Evolutionary conservation across 2,329 filamentous ascomycete species (phyloP), one percentile per base, ranked within the genome.

Genomic region (Fusarium compactum): DNA sequence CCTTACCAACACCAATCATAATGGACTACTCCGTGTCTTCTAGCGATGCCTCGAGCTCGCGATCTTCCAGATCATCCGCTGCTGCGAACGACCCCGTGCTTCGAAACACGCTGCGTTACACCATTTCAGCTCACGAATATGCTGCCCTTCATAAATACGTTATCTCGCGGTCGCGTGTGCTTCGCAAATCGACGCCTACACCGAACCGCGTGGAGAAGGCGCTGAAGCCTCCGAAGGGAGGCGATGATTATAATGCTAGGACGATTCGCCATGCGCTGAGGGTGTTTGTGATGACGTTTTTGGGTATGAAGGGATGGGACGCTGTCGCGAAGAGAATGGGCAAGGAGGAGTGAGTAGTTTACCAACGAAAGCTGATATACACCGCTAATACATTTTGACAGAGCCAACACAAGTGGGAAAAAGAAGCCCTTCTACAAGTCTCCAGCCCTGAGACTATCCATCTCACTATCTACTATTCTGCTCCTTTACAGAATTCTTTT

Each of bases 401-500:
- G 76, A 27, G 58, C 76, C 3, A 70, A 69, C 20, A 44, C 62
- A 20, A 79, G 77, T 15, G 62, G 71, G n/a, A 78, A 85, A 72
- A 88, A 86, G 73, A 81, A 85, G 44, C 84, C 87, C 0, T 81
- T 89, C 18, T 86, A 88, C 81, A 88, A 86, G 67, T 93, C 91
- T 1, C 85, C 90, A 0, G 91, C 92, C 25, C 84, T 96, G 53
- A 89, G 94, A 58, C 85, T 97, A 12, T 95, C 94, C 0, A 84
- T 95, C 11, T 96, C 94, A 0, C 86, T 98, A 16, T 95, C 94
- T 18, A 87, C 92, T 5, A 94, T 98, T 69, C 86, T 98, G 22
- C 89, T 98, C 45, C 89, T 97, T 66, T 96, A 99, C 79, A 90
- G 96, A 30, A 85, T 97, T 2, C 89, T 98, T 27, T 94, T 95